Base-by-base conservation (phyloP, 2,329 filamentous ascomycete genomes). In the Calcarisporium arbuscula region DNA sequence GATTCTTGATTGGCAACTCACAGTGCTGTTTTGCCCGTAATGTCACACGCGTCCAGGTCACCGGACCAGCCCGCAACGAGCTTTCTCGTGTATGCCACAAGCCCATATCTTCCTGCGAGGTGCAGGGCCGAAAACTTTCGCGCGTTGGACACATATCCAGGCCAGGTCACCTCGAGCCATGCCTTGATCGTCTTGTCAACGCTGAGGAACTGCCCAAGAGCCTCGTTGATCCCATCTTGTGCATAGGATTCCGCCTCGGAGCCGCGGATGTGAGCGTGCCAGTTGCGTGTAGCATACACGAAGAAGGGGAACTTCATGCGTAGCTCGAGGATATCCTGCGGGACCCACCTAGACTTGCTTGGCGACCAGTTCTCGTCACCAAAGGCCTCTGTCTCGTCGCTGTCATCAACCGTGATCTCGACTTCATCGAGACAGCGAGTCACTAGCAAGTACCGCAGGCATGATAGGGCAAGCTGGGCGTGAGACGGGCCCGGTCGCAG, bases 201-300 rank as follows among this genome's bases (percentile, higher is more conserved):
- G 3, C 16, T 32, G 12, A 49, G 23, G 8, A 49, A 36, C 9
- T 23, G 34, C 4, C 15, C 9, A 25, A 48, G 30, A 2, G 32
- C 36, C 2, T 18, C 17, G 16, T 42, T 42, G 8, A 43, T n/a
- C 3, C 41, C 30, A 1, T 34, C 30, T 16, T 49, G 45, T 21
- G 47, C 40, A 8, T 46, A 18, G 3, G 41, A 43, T 6, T 34
- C 36, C 4, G 19, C 20, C 18, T 50, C 44, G 10, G 48, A 49
- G 20, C 32, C 47, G n/a, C 30, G 29, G 4, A 46, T 30, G 28
- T 60, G 56, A 10, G 42, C 21, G n/a, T 44, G 27, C 56, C 56
- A 60, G 27, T 57, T 52, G n/a, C 28, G 42, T 12, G 38, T 35
- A 5, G 52, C 52, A 31, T 59, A 60, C 7, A 49, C 36, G 8